Conservation (phyloP, 192 early-diverging fungal genomes). For the Pilaira anomala region DNA sequence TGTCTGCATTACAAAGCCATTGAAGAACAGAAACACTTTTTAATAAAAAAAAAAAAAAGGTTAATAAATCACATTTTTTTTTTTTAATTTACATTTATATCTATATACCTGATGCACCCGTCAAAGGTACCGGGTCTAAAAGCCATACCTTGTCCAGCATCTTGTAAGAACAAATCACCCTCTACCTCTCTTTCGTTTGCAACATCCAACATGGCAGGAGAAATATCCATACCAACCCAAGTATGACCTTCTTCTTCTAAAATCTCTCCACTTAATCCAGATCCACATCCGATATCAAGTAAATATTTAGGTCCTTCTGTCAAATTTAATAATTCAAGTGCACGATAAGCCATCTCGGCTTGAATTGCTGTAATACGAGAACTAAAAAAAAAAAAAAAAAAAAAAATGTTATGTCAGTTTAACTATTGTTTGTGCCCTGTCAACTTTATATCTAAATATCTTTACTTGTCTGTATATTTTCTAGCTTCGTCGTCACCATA, state of each 20-base stretch:
- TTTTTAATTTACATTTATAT: not conserved
- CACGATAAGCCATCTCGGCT: constrained; percentile 88
- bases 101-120: constrained; percentile 75
- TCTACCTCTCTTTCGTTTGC: constrained; percentile 89
- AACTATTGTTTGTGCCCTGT: not conserved
- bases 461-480: constrained; percentile 94
- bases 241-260: constrained; percentile 92
- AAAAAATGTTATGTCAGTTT: not conserved
- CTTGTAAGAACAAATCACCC: constrained; percentile 93
- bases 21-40: constrained; percentile 89
- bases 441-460: constrained; percentile 19
- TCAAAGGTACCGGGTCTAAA: constrained; percentile 97
- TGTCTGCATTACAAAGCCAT: constrained; percentile 99
- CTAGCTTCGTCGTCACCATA: constrained; percentile 91
- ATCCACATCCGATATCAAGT: constrained; percentile 97
- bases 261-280: constrained; percentile 92
- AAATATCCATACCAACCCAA: constrained; percentile 97
- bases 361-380: constrained; percentile 94
- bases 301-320: constrained; percentile 73
- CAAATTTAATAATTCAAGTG: constrained; percentile 86
- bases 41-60: not conserved
- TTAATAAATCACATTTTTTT: not conserved
- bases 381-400: constrained; percentile 40
- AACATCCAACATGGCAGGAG: constrained; percentile 89
- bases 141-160: constrained; percentile 91